phyloP scores from a whole-genome alignment of 805 yeast species.

The Barnettozyma wickerhamii region DNA sequence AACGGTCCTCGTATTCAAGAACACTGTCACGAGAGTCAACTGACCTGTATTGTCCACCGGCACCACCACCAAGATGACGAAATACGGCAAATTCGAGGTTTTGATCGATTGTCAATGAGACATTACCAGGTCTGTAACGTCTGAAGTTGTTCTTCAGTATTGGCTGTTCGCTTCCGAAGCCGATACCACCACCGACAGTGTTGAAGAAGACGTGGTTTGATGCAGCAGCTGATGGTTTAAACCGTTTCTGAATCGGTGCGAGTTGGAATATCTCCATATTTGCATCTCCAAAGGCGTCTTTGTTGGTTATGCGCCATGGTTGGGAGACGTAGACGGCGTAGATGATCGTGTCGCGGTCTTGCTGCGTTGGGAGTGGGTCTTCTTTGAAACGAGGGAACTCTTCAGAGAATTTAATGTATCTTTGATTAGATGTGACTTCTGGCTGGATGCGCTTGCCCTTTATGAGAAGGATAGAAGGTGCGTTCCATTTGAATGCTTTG shows the following conservation, averaged over 20 bases:
- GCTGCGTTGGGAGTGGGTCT: conserved; percentile 11
- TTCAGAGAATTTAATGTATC: conserved; percentile 48
- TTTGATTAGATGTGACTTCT: conserved; percentile 32
- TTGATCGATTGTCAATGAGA: conserved; percentile 74
- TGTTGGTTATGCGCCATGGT: conserved; percentile 78
- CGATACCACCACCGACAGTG: conserved; percentile 74
- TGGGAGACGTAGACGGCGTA: conserved; percentile 62
- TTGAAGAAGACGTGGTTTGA: conserved; percentile 57
- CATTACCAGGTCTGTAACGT: conserved; percentile 64
- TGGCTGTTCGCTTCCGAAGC: conserved; percentile 75
- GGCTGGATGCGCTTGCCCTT: conserved; percentile 44
- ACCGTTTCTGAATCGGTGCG: conserved; percentile 60
- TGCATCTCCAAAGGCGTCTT: conserved; percentile 65
- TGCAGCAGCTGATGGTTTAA: conserved; percentile 32
- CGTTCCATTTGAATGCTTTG: conserved; percentile 84
- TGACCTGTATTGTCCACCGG: conserved; percentile 45
- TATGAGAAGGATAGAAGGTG: conserved; percentile 71
- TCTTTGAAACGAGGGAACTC: conserved; percentile 42
- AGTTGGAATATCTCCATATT: conserved; percentile 59
- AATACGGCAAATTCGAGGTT: conserved; percentile 78
- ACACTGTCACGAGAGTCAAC: conserved; percentile 24
- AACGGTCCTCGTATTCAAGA: conserved; percentile 58
- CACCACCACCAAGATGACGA: conserved; percentile 57
- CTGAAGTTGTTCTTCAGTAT: conserved; percentile 39
- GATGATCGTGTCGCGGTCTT: conserved; percentile 39